Evolutionary conservation across 495 filamentous ascomycete genomes (phyloP).

Genomic region (Mycothermus thermophilus): DNA sequence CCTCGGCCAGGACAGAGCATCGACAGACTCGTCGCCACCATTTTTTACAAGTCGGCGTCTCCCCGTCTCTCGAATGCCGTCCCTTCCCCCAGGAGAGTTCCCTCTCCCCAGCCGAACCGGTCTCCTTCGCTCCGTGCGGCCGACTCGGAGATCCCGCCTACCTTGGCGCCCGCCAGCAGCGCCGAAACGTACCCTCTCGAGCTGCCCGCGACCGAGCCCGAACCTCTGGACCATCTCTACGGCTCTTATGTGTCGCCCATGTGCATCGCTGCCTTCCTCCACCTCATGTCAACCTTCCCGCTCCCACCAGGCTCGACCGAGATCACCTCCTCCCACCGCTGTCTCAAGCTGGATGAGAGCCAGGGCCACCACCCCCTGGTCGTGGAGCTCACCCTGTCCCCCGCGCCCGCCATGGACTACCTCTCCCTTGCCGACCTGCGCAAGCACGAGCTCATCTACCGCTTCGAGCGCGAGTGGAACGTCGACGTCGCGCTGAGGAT

Average conservation of each 20-base stretch:
- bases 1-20: conserved; percentile 26
- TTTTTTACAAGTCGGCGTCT: conserved; percentile 50
- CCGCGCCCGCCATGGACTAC: conserved; percentile 51
- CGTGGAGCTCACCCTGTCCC: conserved; percentile 57
- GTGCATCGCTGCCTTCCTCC: conserved; percentile 70
- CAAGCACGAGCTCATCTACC: conserved; percentile 65
- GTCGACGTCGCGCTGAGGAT: conserved; percentile 63
- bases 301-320: conserved; percentile 39
- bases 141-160: conserved; percentile 33
- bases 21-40: conserved; percentile 45
- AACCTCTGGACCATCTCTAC: conserved; percentile 62
- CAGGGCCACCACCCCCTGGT: conserved; percentile 42
- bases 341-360: conserved; percentile 42
- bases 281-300: conserved; percentile 57
- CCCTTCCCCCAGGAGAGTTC: conserved; percentile 19
- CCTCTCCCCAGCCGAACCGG: conserved; percentile 13
- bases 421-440: conserved; percentile 55
- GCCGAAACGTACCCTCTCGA: conserved; percentile 60
- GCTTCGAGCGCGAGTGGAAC: conserved; percentile 77
- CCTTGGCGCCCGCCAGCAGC: conserved; percentile 49
- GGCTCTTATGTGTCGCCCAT: conserved; percentile 63
- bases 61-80: conserved; percentile 17
- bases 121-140: conserved; percentile 15
- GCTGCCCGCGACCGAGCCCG: conserved; percentile 45
- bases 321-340: conserved; percentile 53